Evolutionary conservation across 2,329 filamentous ascomycete species (phyloP), one percentile per base, ranked within the genome.

Genomic region (Calonectria henricotiae): DNA sequence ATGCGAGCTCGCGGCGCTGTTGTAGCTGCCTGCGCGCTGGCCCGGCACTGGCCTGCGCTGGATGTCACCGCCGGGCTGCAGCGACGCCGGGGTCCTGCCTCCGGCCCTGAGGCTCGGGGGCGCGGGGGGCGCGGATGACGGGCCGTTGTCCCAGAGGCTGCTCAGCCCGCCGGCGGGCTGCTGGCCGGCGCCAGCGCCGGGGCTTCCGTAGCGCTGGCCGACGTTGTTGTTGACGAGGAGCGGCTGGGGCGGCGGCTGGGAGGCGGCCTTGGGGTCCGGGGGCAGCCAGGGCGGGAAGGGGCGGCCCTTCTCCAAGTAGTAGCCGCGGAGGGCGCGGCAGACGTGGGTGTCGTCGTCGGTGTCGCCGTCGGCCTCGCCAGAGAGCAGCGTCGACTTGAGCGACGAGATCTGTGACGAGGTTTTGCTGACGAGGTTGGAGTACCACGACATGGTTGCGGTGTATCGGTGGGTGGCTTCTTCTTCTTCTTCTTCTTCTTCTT

Each of bases 261-360:
- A 90, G 54, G 78, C 69, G 12, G 80, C 82, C 83, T 94, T 96
- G n/a, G 94, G 95, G 81, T 98, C 94, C 6, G 94, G 92, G 8
- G 95, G 94, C 8, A 98, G 91, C 96, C 96, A 98, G 76, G 87
- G 84, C 0, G 96, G 96, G 73, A 95, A 93, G 1, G 91, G 87
- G 25, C 92, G 91, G 75, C 92, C 93, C 80, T 97, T 96, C 82
- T 98, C 95, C 62, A 87, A 90, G 87, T 99, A 98, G 88, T 98
- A 98, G 77, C 91, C 92, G 78, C 96, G 93, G 30, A 99, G 90
- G 41, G 97, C 95, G 78, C 96, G 94, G 83, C 94, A 97, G 79
- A 98, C 93, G 85, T 98, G 95, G 3, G 95, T 97, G 85, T 97
- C 94, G 85, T 98, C 95, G 83, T 97, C 89, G 72, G 90, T 92